Conservation (phyloP, 2,329 filamentous ascomycete genomes). For the Ramichloridium luteum region DNA sequence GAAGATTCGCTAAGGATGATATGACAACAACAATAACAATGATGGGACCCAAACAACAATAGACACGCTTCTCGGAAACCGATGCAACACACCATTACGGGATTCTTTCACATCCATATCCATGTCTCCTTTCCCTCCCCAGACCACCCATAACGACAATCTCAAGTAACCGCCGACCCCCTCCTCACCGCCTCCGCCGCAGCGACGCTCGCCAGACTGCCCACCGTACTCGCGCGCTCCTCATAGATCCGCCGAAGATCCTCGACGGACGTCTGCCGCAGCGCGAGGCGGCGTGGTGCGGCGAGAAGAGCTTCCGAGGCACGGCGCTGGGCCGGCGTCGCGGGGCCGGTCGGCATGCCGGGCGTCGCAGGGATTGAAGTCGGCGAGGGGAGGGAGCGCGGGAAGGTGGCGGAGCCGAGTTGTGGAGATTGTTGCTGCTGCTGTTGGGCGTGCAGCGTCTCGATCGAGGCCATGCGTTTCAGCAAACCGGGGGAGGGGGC, state of each 20-base stretch:
- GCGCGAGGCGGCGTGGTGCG: slow-evolving; percentile 19
- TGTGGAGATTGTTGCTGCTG: background rate
- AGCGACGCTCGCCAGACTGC: slow-evolving; percentile 10
- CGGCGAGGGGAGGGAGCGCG: background rate
- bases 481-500: slow-evolving; percentile 32
- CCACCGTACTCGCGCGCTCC: slow-evolving; percentile 31
- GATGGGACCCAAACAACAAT: too few species aligned
- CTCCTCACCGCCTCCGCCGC: slow-evolving; percentile 1
- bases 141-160: too few species aligned
- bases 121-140: too few species aligned
- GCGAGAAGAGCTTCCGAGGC: slow-evolving; percentile 3
- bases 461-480: slow-evolving; percentile 36
- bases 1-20: too few species aligned
- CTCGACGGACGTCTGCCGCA: slow-evolving; percentile 36
- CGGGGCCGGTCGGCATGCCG: background rate
- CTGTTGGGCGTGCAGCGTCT: slow-evolving; percentile 14
- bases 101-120: too few species aligned
- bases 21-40: too few species aligned
- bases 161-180: too few species aligned
- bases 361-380: background rate
- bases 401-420: background rate
- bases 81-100: too few species aligned
- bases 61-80: too few species aligned
- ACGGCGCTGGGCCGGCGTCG: slow-evolving; percentile 1
- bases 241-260: slow-evolving; percentile 37